These are phyloP conservation scores for Phalaenopsis equestris DNA, from an alignment of 106 monocot species.

Conservation along the genomic window DNA sequence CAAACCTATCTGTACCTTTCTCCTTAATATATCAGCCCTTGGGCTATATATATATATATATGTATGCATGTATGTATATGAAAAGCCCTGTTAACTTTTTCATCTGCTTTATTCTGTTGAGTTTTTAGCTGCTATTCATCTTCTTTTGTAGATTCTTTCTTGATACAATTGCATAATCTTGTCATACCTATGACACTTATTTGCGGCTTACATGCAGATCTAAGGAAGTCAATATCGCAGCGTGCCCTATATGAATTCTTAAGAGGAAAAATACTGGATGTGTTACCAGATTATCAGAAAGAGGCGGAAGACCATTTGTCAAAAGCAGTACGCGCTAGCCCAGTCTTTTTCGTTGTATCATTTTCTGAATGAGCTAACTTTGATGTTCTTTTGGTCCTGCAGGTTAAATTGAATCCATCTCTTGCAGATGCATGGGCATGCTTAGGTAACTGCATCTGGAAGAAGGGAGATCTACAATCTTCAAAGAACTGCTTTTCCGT, in stretches of 20 bases:
- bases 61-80: too few species aligned
- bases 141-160: neutral
- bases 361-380: conserved; percentile 9
- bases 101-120: neutral
- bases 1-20: too few species aligned
- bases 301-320: conserved; percentile 85
- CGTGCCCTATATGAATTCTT: conserved; percentile 58
- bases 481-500: conserved; percentile 84
- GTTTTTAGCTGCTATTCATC: neutral
- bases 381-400: conserved; percentile 25
- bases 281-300: conserved; percentile 52
- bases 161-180: neutral
- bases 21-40: too few species aligned
- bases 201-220: conserved; percentile 23
- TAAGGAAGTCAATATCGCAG: conserved; percentile 39
- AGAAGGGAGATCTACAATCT: conserved; percentile 80
- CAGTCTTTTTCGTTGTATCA: conserved; percentile 5
- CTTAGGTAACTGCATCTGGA: conserved; percentile 96
- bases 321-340: conserved; percentile 53
- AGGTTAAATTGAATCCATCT: conserved; percentile 96
- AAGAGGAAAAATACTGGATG: conserved; percentile 62
- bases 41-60: neutral
- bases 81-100: neutral
- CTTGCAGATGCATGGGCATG: conserved; percentile 94
- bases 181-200: neutral